Evolutionary conservation across 768 basidiomycete genomes (phyloP), one percentile per base, ranked within the genome.

Genomic region (Cystofilobasidium capitatum): DNA sequence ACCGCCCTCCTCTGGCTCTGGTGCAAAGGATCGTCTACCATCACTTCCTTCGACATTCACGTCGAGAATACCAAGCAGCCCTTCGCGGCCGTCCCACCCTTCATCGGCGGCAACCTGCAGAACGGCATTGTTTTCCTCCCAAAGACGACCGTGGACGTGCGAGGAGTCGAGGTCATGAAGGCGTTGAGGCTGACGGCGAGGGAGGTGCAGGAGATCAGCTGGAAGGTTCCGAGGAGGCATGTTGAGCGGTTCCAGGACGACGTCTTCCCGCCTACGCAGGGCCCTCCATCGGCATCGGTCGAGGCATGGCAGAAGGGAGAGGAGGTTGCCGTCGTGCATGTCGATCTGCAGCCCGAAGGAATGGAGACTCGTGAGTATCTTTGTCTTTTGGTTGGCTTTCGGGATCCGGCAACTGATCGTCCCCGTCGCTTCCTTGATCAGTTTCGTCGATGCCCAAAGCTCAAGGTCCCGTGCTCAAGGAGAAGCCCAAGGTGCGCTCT

Each of bases 391-490:
- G 8, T 36, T 4, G 3, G 10, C 36, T 29, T 36, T 29, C 16
- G 22, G 5, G 5, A 9, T 55, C 35, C 36, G 35, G 14, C 33
- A 10, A 39, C 47, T 36, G 12, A 8, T 10, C 9, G n/a, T 37
- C 26, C 42, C 44, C 58, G 35, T 39, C 29, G 14, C 37, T 40
- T 39, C 17, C 45, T 3, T 24, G 8, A 29, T 5, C 61, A 78
- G 78, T 79, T 2, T 79, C 79, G 0, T 68, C 75, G 71, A 77
- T 77, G 35, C 78, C 78, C 0, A 71, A 74, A n/a, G 71, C 71
- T 0, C 54, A 31, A n/a, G 13, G 68, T 4, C 70, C 74, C 0
- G 54, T 64, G 1, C 71, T 71, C 26, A 75, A 71, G 49, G 73
- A 73, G 9, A 69, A 71, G 17, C 66, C 71, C 16, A 68, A 71